Percentiles rank a stretch among this genome's conserved stretches.
Conservation (phyloP, 2,329 filamentous ascomycete genomes). For the Sarocladium strictum region DNA sequence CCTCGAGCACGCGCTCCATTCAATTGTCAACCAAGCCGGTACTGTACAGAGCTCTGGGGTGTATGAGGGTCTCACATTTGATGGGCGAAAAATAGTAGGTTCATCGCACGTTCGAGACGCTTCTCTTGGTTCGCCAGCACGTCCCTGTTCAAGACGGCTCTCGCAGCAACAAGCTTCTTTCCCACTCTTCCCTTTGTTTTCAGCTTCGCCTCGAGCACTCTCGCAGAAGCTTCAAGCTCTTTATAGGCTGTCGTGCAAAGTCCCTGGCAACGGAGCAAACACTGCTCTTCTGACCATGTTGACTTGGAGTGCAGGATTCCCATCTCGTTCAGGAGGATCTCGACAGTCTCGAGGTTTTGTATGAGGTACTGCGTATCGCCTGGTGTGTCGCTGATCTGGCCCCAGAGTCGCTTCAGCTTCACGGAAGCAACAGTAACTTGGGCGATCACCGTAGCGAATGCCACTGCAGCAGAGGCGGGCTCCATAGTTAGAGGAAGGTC, state of each 20-base stretch:
- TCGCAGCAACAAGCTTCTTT: background rate
- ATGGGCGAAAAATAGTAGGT: background rate
- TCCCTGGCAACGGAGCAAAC: background rate
- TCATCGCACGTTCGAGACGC: background rate
- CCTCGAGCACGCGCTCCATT: background rate
- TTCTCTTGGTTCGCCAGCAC: background rate
- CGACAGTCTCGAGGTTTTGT: constrained; percentile 13
- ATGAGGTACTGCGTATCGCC: constrained; percentile 13
- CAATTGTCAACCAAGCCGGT: background rate
- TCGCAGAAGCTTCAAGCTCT: background rate
- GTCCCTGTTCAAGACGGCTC: background rate
- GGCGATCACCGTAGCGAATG: background rate
- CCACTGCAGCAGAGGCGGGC: background rate
- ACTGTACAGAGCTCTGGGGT: background rate
- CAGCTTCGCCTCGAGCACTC: background rate
- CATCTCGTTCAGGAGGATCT: background rate
- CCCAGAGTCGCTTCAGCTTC: background rate
- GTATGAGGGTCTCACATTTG: background rate
- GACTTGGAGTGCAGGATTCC: background rate
- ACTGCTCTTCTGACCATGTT: background rate
- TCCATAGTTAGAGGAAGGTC: background rate
- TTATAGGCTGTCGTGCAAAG: background rate
- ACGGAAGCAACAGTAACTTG: background rate
- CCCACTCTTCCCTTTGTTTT: background rate
- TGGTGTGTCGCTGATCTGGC: background rate